Base-by-base conservation (phyloP, 768 basidiomycete genomes). In the Pseudohyphozyma bogoriensis region DNA sequence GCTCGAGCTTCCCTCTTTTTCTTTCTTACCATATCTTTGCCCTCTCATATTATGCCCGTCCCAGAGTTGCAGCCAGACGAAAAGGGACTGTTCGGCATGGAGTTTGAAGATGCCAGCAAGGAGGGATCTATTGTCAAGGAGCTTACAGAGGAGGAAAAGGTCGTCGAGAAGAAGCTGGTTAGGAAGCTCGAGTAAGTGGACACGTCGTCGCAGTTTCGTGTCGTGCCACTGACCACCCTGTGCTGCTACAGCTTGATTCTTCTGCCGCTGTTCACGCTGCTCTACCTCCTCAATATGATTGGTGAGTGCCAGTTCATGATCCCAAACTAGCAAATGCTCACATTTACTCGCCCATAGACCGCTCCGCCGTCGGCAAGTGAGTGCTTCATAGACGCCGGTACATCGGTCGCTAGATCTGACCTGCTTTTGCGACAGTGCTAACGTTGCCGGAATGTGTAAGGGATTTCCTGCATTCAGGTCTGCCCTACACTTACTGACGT, bases 281-380 rank as follows among this genome's bases (percentile, higher is more conserved):
- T 66, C 55, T 66, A 62, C 58, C 58, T 66, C 10, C 55, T 66
- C 45, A 66, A 66, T 51, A 62, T 66, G 29, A 59, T 66, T 12
- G 65, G n/a, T 13, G 15, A 18, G 42, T 44, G 60, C 24, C 53
- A 44, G 13, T 33, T 20, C n/a, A 2, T 40, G 8, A 9, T 8
- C 28, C 28, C 33, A 11, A n/a, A 8, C 31, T 31, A 1, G 0
- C 51, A 26, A 7, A 8, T 33, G 29, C 31, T 32, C 2, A 2
- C n/a, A 36, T 2, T 24, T 42, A 11, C 24, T 10, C 6, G 36
- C 24, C 42, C 8, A 6, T 12, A 22, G 26, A 10, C 32, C 42
- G 60, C 1, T 55, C 60, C 29, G 56, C 51, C 28, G 49, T 60
- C 20, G 63, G 59, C 0, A 64, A 64, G n/a, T n/a, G n/a, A n/a